A percentile compares a stretch with the other conserved stretches of the same genome.
These are phyloP conservation scores for Funneliformis caledonium DNA, from an alignment of 371 early-diverging fungal species.

Conservation along the genomic window DNA sequence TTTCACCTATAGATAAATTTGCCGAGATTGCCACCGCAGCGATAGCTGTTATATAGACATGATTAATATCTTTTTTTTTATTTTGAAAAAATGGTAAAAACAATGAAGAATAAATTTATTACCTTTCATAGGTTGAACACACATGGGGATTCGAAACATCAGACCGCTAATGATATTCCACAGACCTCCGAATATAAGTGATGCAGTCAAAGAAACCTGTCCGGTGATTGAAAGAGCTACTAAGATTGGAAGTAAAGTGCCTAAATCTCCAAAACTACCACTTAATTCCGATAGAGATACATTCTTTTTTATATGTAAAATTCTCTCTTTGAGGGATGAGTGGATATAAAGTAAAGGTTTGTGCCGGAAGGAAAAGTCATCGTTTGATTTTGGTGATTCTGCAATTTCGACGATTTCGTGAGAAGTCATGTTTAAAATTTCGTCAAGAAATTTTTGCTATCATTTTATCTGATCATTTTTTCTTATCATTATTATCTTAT, in stretches of 20 bases:
- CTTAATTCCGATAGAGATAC: constrained; percentile 55
- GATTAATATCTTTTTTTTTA: constrained; percentile 9
- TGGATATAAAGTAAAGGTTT: constrained; percentile 19
- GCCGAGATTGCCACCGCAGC: constrained; percentile 81
- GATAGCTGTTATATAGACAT: constrained; percentile 63
- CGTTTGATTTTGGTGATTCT: constrained; percentile 12
- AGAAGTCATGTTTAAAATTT: constrained; percentile 3
- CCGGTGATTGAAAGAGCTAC: constrained; percentile 76
- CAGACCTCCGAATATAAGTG: constrained; percentile 86
- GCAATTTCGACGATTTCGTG: constrained; percentile 22
- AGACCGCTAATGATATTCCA: constrained; percentile 86
- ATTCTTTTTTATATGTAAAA: constrained; percentile 27
- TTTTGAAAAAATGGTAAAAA: constrained; percentile 8
- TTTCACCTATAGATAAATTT: constrained; percentile 69
- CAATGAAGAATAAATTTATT: constrained; percentile 35
- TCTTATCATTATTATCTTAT: too few relatives aligned
- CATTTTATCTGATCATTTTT: too few relatives aligned
- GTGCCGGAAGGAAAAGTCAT: background rate
- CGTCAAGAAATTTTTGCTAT: background rate
- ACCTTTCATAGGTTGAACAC: constrained; percentile 88
- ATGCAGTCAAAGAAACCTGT: constrained; percentile 79
- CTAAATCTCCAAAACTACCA: constrained; percentile 83
- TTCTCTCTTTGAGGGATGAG: constrained; percentile 28
- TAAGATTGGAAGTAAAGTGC: constrained; percentile 87
- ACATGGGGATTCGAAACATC: constrained; percentile 81